Conservation (phyloP, 202 grass and related monocot genomes). For the Dendrocalamus latiflorus region DNA sequence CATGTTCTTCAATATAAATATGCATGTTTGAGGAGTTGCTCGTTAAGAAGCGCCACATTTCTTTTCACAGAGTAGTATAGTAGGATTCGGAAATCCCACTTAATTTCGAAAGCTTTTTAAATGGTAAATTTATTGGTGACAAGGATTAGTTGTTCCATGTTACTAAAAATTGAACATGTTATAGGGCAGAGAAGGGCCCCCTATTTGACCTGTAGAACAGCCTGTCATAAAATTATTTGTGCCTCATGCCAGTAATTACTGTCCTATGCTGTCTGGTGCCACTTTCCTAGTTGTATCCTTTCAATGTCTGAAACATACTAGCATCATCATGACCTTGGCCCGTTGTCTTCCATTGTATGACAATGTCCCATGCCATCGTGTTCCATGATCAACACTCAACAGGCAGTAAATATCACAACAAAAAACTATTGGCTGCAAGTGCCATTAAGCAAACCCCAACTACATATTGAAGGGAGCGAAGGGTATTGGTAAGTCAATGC, state of each 20-base stretch:
- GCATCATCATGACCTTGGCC: neutral
- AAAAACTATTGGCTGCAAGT: neutral
- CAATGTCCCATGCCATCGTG: neutral
- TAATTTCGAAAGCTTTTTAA: neutral
- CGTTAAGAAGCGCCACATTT: neutral
- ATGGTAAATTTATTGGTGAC: neutral
- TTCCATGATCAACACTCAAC: neutral
- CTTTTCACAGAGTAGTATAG: neutral
- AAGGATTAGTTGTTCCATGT: neutral
- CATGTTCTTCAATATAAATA: neutral
- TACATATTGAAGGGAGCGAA: neutral
- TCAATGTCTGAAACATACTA: neutral
- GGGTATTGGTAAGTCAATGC: neutral
- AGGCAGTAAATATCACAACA: neutral
- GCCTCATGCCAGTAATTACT: neutral
- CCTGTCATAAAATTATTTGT: neutral
- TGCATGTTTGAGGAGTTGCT: neutral
- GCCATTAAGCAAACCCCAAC: neutral
- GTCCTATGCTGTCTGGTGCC: neutral
- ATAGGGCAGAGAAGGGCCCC: neutral
- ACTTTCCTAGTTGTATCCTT: neutral
- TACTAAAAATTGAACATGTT: neutral
- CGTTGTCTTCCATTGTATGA: neutral
- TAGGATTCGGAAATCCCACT: neutral
- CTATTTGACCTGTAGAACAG: neutral